Evolutionary conservation across 352 stramenopile genomes (phyloP), one percentile per base, ranked within the genome.

Genomic region (Elongisporangium anandrum): DNA sequence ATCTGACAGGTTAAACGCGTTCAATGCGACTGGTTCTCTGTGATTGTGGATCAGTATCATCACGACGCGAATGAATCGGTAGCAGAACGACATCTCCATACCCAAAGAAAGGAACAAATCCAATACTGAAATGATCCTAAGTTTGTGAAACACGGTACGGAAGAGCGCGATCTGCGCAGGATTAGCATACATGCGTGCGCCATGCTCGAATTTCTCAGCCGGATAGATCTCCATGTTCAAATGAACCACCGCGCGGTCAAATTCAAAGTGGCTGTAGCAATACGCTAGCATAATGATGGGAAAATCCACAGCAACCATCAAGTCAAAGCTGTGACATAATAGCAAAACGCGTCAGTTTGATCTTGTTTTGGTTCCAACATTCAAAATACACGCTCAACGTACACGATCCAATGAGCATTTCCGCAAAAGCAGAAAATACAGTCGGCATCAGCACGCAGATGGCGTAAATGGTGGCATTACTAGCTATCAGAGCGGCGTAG

Each of bases 401-500:
- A 69, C 62, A 73, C n/a, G 62, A 67, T 21, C 69, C 66, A 3
- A 67, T 50, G 6, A 73, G 47, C 0, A 73, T 56, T 52, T 73
- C 62, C 0, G 59, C 54, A 22, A 73, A 73, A 0, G 66, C 66
- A 1, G 62, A 58, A 24, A 60, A 56, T 1, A 50, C 17, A 0
- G 19, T 22, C 2, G 53, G 61, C 5, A 24, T 38, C 12, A 72
- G 52, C 4, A 70, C 66, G 47, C 66, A 69, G 3, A 59, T 23
- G 0, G 60, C 16, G 34, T 60, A 70, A 8, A 41, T 55, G 8
- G 60, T 24, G 3, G 64, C 57, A 23, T 70, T 70, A 2, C 48
- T 51, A 5, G 57, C 22, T 7, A 69, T 50, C 21, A 72, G 22
- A 1, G 13, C 47, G 1, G 59, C 39, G 21, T 66, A 68, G 0